phyloP scores from a whole-genome alignment of 1,139 yeast species.

The Blastobotrys aristatus region DNA sequence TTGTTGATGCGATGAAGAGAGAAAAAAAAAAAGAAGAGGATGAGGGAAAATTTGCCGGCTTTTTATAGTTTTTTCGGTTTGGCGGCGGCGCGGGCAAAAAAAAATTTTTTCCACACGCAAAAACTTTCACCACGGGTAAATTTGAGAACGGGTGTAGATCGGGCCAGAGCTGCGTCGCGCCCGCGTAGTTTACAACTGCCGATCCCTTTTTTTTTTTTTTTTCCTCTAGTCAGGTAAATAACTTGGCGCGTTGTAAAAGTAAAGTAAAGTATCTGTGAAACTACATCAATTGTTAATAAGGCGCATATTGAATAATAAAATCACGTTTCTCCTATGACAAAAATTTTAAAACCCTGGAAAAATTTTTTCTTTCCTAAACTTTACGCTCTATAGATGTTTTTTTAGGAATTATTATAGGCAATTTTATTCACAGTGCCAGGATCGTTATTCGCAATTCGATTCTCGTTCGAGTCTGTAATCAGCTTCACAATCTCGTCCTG shows the following conservation, averaged over 20 bases:
- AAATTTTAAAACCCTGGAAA: too few relatives aligned
- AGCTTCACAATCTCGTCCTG: slow-evolving; percentile 20
- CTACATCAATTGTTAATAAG: too few relatives aligned
- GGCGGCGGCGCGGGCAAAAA: slow-evolving; percentile 6
- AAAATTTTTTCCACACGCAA: not conserved
- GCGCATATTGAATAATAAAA: too few relatives aligned
- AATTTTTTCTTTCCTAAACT: too few relatives aligned
- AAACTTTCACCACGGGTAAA: too few relatives aligned
- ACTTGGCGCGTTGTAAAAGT: too few relatives aligned
- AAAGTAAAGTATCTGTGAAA: too few relatives aligned
- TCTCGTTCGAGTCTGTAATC: slow-evolving; percentile 24
- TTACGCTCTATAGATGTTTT: too few relatives aligned
- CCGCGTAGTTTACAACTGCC: not conserved
- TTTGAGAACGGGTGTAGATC: too few relatives aligned
- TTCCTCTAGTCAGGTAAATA: too few relatives aligned
- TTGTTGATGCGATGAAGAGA: not conserved
- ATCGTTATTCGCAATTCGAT: slow-evolving; percentile 18
- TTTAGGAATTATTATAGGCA: slow-evolving; percentile 24
- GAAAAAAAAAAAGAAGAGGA: not conserved
- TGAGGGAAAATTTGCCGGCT: not conserved
- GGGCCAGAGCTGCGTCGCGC: slow-evolving; percentile 6
- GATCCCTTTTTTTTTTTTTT: too few relatives aligned
- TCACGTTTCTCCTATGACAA: too few relatives aligned
- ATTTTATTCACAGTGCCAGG: slow-evolving; percentile 27
- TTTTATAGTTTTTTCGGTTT: slow-evolving; percentile 6